Percentiles rank a stretch among this genome's conserved stretches.
These are phyloP conservation scores for Penicillium sclerotigenum DNA, from an alignment of 2,329 filamentous ascomycete species.

Conservation along the genomic window DNA sequence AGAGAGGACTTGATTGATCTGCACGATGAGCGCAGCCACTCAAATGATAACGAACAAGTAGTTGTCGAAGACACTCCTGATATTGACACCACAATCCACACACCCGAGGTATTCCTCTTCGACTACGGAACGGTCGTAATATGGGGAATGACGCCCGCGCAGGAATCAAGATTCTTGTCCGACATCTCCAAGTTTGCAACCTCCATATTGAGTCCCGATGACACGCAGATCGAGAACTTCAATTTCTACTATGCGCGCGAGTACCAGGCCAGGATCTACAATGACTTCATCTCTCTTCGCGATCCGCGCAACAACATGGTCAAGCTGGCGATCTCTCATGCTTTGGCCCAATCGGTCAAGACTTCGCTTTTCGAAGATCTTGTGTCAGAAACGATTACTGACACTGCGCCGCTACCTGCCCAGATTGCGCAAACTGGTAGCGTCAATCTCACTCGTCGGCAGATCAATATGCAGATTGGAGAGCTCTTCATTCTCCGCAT, in stretches of 20 bases:
- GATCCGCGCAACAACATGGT: constrained; percentile 98
- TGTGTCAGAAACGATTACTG: constrained; percentile 87
- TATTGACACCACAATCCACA: constrained; percentile 85
- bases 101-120: constrained; percentile 91
- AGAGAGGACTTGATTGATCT: constrained; percentile 65
- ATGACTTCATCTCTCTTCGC: constrained; percentile 93
- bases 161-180: constrained; percentile 88
- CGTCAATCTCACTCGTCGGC: constrained; percentile 77
- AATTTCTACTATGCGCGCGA: constrained; percentile 99
- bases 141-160: constrained; percentile 91
- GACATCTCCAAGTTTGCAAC: constrained; percentile 92
- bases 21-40: constrained; percentile 43
- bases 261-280: constrained; percentile 98
- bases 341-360: constrained; percentile 93
- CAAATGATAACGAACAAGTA: constrained; percentile 25
- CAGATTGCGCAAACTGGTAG: constrained; percentile 91
- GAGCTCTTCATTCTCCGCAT: constrained; percentile 97
- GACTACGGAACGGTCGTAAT: constrained; percentile 97
- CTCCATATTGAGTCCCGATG: constrained; percentile 82
- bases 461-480: constrained; percentile 99
- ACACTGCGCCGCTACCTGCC: constrained; percentile 86
- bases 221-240: constrained; percentile 94
- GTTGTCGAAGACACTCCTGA: constrained; percentile 52
- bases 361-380: constrained; percentile 96
- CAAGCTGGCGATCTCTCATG: constrained; percentile 93